Percentiles rank a stretch among this genome's conserved stretches.
phyloP scores from a whole-genome alignment of 371 early-diverging fungal species.

The Lichtheimia ornata region DNA sequence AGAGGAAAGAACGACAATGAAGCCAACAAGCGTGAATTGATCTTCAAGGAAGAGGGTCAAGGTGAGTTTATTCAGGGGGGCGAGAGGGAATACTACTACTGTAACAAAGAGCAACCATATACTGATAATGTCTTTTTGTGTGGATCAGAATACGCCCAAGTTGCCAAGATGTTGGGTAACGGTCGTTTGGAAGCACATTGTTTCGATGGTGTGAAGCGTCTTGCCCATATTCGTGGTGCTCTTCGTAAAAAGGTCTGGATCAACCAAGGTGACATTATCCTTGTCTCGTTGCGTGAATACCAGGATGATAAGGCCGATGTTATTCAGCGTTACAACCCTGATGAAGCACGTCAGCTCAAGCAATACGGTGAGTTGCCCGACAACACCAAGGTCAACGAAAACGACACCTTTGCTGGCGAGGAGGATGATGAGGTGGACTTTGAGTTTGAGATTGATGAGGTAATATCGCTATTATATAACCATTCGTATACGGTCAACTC shows the following conservation, averaged over 20 bases:
- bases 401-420: constrained; percentile 69
- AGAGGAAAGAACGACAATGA: constrained; percentile 98
- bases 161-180: constrained; percentile 95
- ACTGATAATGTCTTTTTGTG: background rate
- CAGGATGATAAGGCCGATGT: constrained; percentile 98
- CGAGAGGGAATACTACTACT: background rate
- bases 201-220: constrained; percentile 90
- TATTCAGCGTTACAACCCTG: constrained; percentile 95
- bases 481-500: background rate
- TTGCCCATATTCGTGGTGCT: constrained; percentile 97
- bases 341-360: constrained; percentile 97
- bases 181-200: constrained; percentile 95
- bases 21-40: constrained; percentile 91
- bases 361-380: constrained; percentile 98
- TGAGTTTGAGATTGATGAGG: constrained; percentile 92
- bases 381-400: constrained; percentile 81
- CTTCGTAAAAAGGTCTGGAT: constrained; percentile 96
- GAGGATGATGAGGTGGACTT: constrained; percentile 84
- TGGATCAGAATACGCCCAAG: constrained; percentile 90
- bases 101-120: too few species aligned
- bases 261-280: constrained; percentile 93
- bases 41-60: constrained; percentile 95
- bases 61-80: constrained; percentile 36
- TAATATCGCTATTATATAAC: constrained; percentile 18
- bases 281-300: constrained; percentile 95